Conservation (phyloP, 805 yeast species). For the Yarrowia sp. region DNA sequence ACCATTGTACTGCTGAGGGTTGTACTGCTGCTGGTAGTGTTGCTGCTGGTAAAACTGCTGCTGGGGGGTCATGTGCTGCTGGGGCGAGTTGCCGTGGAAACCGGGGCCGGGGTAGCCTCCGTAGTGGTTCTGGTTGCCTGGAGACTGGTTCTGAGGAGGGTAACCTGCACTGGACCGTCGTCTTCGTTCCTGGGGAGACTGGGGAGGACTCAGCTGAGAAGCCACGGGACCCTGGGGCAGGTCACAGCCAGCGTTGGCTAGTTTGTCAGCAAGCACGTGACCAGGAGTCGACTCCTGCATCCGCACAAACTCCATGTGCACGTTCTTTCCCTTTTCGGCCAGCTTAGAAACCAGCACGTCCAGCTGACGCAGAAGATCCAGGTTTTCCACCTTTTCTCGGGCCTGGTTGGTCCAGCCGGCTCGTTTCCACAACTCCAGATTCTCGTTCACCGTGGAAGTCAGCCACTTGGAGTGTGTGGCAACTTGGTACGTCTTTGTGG, state of each 20-base stretch:
- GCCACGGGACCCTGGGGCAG: not conserved
- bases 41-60: not conserved
- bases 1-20: not conserved
- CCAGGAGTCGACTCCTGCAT: conserved; percentile 7
- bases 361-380: not conserved
- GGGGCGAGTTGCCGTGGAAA: not conserved
- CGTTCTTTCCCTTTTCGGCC: not conserved
- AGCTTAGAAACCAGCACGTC: not conserved
- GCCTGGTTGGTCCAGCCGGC: not conserved
- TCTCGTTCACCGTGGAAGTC: not conserved
- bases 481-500: not conserved
- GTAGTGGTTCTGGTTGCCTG: not conserved
- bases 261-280: conserved; percentile 1
- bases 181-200: not conserved
- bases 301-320: not conserved
- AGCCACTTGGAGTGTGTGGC: conserved; percentile 11
- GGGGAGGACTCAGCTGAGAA: not conserved
- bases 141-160: not conserved
- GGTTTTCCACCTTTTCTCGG: not conserved
- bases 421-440: not conserved
- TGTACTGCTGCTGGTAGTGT: not conserved
- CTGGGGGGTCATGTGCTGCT: not conserved
- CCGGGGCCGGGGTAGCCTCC: not conserved
- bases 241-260: conserved; percentile 2
- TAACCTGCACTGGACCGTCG: not conserved